A percentile compares a stretch with the other conserved stretches of the same genome.
phyloP scores from a whole-genome alignment of 2,329 filamentous ascomycete species.

The Aspergillus fijiensis region DNA sequence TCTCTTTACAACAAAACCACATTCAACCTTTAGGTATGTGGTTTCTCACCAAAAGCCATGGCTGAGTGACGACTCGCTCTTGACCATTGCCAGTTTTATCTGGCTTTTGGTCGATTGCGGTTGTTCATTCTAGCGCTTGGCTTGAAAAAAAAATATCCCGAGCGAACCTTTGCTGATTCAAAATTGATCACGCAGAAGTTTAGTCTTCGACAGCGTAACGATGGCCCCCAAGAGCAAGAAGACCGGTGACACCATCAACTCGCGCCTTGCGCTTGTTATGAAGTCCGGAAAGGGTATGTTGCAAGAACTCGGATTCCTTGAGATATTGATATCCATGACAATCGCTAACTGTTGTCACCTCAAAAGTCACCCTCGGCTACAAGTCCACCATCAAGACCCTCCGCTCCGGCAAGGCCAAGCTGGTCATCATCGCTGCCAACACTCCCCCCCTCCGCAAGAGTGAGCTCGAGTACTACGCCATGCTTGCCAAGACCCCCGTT shows the following conservation, averaged over 20 bases:
- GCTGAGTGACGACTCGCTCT: conserved; percentile 2
- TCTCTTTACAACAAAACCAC: conserved; percentile 10
- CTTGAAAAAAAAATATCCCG: neutral
- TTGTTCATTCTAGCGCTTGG: neutral
- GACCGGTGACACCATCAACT: conserved; percentile 77
- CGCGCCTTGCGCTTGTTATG: conserved; percentile 68
- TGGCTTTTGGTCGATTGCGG: neutral
- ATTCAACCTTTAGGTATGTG: conserved; percentile 11
- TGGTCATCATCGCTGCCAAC: conserved; percentile 94
- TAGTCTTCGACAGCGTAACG: conserved; percentile 45
- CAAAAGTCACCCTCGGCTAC: conserved; percentile 78
- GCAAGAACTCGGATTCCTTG: neutral
- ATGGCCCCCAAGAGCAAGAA: conserved; percentile 70
- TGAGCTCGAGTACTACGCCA: conserved; percentile 92
- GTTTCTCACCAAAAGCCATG: conserved; percentile 1
- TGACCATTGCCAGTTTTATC: neutral
- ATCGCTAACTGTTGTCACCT: conserved; percentile 9
- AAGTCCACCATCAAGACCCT: conserved; percentile 88
- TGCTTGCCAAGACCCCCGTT: conserved; percentile 89
- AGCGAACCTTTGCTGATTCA: conserved; percentile 9
- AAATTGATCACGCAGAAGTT: conserved; percentile 17
- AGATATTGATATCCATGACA: neutral
- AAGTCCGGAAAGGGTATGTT: conserved; percentile 52
- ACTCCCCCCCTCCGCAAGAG: conserved; percentile 96
- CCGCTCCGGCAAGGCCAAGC: conserved; percentile 95